phyloP scores from a whole-genome alignment of 2,329 filamentous ascomycete species.

The Scleromitrula shiraiana region DNA sequence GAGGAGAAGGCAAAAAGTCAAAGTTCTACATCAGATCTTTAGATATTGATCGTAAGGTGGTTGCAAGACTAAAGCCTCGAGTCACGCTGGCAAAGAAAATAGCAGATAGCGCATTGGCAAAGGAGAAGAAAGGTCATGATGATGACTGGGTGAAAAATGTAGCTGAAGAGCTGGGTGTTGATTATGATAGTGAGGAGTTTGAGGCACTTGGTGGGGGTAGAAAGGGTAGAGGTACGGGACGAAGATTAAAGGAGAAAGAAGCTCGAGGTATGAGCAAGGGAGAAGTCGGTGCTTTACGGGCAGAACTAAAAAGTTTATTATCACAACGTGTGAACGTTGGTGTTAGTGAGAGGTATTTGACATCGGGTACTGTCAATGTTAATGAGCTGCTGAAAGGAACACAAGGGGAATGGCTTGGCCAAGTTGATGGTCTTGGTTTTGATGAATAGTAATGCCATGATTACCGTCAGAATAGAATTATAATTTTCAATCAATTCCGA shows the following conservation, averaged over 20 bases:
- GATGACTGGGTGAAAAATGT: constrained; percentile 78
- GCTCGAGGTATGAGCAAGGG: constrained; percentile 60
- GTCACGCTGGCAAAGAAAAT: constrained; percentile 79
- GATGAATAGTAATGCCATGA: constrained; percentile 17
- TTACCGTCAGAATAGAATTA: too few relatives aligned
- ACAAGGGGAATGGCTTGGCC: constrained; percentile 41
- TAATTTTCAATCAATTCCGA: too few relatives aligned
- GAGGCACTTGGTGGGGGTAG: constrained; percentile 51
- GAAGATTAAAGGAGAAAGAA: constrained; percentile 68
- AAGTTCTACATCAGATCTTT: constrained; percentile 70
- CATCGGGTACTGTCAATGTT: constrained; percentile 76
- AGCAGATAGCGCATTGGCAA: constrained; percentile 73
- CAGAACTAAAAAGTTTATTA: constrained; percentile 64
- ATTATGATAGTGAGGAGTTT: constrained; percentile 86
- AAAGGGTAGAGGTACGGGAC: constrained; percentile 62
- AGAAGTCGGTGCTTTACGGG: constrained; percentile 62
- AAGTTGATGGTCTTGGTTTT: constrained; percentile 29
- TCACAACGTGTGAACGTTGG: constrained; percentile 73
- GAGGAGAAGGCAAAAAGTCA: constrained; percentile 35
- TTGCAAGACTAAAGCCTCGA: constrained; percentile 67
- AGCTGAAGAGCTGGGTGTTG: constrained; percentile 87
- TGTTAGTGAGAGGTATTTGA: constrained; percentile 80
- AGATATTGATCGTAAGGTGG: constrained; percentile 73
- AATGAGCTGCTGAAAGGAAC: constrained; percentile 59
- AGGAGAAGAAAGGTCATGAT: constrained; percentile 77